Percentiles rank a stretch among this genome's conserved stretches.
These are phyloP conservation scores for Trapa bicornis DNA, from an alignment of 345 rosid genomes.

Conservation along the genomic window DNA sequence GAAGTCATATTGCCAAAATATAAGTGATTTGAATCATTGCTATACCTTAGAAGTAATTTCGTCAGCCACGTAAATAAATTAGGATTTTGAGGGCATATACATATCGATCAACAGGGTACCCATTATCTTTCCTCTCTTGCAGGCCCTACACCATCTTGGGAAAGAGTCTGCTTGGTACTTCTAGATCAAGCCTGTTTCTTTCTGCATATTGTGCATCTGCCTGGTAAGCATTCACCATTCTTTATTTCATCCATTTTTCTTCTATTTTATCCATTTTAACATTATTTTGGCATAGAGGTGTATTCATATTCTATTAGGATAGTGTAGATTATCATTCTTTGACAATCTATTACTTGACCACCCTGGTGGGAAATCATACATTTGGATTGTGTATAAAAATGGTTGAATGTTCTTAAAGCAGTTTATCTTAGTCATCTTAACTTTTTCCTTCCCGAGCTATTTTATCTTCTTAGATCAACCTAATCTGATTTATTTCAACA, in stretches of 20 bases:
- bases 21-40: neutral
- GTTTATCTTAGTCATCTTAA: neutral
- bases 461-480: neutral
- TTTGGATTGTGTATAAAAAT: neutral
- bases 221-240: slow-evolving; percentile 33
- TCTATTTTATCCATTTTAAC: neutral
- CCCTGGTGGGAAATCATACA: neutral
- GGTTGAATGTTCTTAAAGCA: neutral
- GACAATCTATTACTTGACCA: neutral
- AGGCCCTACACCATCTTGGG: slow-evolving; percentile 66
- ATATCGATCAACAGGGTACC: neutral
- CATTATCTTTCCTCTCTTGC: slow-evolving; percentile 5
- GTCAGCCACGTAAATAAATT: neutral
- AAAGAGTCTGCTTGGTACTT: slow-evolving; percentile 76
- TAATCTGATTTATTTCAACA: neutral
- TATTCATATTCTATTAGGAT: neutral
- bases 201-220: slow-evolving; percentile 84
- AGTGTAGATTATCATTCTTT: neutral
- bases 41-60: neutral
- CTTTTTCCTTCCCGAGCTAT: neutral
- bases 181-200: slow-evolving; percentile 90
- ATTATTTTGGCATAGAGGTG: neutral
- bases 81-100: neutral
- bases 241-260: neutral
- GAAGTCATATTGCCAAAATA: neutral